These are phyloP conservation scores for Thielaviopsis punctulata DNA, from an alignment of 2,329 filamentous ascomycete species.

Conservation along the genomic window DNA sequence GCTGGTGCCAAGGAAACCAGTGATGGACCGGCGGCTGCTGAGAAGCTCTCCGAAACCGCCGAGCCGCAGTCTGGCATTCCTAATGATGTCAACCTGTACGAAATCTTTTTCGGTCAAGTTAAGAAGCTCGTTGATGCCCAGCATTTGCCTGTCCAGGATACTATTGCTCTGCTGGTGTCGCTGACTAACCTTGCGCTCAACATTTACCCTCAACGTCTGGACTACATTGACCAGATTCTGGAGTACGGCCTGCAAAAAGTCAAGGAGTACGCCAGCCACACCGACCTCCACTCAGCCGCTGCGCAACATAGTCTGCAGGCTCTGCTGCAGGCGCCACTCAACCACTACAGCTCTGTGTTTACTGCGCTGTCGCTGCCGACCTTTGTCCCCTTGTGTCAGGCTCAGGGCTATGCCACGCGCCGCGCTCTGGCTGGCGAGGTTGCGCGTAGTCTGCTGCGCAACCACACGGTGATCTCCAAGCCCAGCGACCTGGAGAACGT, in stretches of 20 bases:
- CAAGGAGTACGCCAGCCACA: slow-evolving; percentile 75
- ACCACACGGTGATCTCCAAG: slow-evolving; percentile 63
- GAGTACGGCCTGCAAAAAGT: slow-evolving; percentile 79
- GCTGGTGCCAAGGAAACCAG: slow-evolving; percentile 13
- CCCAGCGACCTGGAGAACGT: slow-evolving; percentile 72
- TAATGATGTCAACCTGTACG: slow-evolving; percentile 73
- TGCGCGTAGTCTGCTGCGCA: slow-evolving; percentile 62
- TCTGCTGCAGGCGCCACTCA: slow-evolving; percentile 77
- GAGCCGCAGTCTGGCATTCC: slow-evolving; percentile 34
- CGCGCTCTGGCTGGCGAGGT: slow-evolving; percentile 84
- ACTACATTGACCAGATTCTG: slow-evolving; percentile 90
- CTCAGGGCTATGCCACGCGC: slow-evolving; percentile 83
- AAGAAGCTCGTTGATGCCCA: slow-evolving; percentile 85
- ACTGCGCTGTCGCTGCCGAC: slow-evolving; percentile 87
- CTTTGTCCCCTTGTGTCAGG: slow-evolving; percentile 76
- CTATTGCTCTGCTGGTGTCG: slow-evolving; percentile 84
- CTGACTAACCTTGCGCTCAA: slow-evolving; percentile 85
- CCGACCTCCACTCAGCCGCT: slow-evolving; percentile 77
- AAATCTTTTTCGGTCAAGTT: slow-evolving; percentile 94
- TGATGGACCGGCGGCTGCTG: slow-evolving; percentile 17
- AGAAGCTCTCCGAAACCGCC: neutral
- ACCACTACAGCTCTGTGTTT: slow-evolving; percentile 83
- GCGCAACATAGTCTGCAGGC: slow-evolving; percentile 81
- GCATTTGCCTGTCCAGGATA: slow-evolving; percentile 82
- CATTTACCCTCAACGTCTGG: slow-evolving; percentile 80